Conservation (phyloP, 139 green algal species). For the Coelastrella sp. region DNA sequence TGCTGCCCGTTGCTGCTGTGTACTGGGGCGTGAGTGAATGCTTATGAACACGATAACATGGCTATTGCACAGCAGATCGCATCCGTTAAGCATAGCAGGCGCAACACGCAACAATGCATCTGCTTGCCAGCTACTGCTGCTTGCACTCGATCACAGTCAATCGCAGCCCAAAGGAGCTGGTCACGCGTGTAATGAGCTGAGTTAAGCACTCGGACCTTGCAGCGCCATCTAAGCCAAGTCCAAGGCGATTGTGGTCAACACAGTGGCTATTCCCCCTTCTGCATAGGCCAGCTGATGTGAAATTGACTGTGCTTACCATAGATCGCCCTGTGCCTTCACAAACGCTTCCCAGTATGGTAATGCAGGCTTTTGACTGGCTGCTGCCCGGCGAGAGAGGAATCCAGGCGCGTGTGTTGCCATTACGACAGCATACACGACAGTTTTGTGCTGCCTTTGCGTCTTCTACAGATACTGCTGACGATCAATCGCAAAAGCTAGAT, state of each 20-base stretch:
- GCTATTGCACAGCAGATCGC: too few relatives aligned
- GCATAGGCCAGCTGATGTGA: not conserved
- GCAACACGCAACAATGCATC: too few relatives aligned
- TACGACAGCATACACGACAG: too few relatives aligned
- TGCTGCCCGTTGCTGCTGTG: too few relatives aligned
- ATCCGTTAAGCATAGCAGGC: too few relatives aligned
- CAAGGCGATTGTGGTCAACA: not conserved
- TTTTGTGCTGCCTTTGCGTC: not conserved
- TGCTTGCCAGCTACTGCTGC: too few relatives aligned
- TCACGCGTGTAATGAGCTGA: too few relatives aligned
- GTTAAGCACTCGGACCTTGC: not conserved
- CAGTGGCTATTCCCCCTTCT: not conserved
- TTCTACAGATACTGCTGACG: slow-evolving; percentile 3
- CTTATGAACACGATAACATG: too few relatives aligned
- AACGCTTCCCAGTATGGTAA: not conserved
- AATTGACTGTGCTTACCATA: not conserved
- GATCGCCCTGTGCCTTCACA: not conserved
- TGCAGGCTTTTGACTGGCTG: not conserved
- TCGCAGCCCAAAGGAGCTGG: too few relatives aligned
- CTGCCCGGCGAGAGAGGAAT: not conserved
- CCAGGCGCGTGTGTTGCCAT: not conserved
- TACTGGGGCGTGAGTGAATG: too few relatives aligned
- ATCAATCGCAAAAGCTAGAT: not conserved
- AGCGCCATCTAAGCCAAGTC: not conserved
- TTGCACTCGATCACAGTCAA: too few relatives aligned